A percentile compares a stretch with the other conserved stretches of the same genome.
These are phyloP conservation scores for Exidia glandulosa DNA, from an alignment of 768 basidiomycete genomes.

Conservation along the genomic window DNA sequence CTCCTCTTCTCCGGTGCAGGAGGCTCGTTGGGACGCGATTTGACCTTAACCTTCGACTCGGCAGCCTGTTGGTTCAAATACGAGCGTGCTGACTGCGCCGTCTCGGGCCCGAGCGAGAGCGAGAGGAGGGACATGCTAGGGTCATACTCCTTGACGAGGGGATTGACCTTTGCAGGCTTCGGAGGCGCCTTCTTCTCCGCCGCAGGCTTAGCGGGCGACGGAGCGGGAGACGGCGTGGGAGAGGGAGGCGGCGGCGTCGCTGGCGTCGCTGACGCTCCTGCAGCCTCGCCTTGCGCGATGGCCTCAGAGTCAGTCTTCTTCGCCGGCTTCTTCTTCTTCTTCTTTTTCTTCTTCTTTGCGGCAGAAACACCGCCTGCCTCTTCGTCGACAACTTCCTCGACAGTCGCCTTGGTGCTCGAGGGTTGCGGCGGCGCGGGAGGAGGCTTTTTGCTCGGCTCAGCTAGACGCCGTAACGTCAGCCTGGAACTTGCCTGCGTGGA, in stretches of 20 bases:
- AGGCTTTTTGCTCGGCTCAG: not conserved
- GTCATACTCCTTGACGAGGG: not conserved
- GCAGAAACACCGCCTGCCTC: slow-evolving; percentile 29
- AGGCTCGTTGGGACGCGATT: slow-evolving; percentile 51
- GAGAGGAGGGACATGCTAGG: slow-evolving; percentile 11
- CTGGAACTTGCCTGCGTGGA: not conserved
- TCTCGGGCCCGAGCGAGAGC: slow-evolving; percentile 32
- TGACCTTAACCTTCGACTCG: slow-evolving; percentile 51
- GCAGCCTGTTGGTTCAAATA: slow-evolving; percentile 43
- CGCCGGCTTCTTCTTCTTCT: slow-evolving; percentile 67
- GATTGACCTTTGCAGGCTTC: not conserved
- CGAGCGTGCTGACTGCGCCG: slow-evolving; percentile 59
- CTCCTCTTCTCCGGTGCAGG: slow-evolving; percentile 30
- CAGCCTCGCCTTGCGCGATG: slow-evolving; percentile 10
- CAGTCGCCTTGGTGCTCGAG: slow-evolving; percentile 37
- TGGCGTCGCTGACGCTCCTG: slow-evolving; percentile 8
- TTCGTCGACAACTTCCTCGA: slow-evolving; percentile 69
- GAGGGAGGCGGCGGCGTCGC: slow-evolving; percentile 1
- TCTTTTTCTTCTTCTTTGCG: slow-evolving; percentile 60
- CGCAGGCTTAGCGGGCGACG: slow-evolving; percentile 3
- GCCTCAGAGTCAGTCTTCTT: slow-evolving; percentile 26
- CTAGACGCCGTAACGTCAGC: not conserved
- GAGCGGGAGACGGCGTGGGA: slow-evolving; percentile 8
- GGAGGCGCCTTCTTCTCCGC: not conserved
- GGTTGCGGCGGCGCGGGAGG: slow-evolving; percentile 3